Evolutionary conservation across 257 asterid genomes (phyloP), one percentile per base, ranked within the genome.

Genomic region (Galeopsis tetrahit): DNA sequence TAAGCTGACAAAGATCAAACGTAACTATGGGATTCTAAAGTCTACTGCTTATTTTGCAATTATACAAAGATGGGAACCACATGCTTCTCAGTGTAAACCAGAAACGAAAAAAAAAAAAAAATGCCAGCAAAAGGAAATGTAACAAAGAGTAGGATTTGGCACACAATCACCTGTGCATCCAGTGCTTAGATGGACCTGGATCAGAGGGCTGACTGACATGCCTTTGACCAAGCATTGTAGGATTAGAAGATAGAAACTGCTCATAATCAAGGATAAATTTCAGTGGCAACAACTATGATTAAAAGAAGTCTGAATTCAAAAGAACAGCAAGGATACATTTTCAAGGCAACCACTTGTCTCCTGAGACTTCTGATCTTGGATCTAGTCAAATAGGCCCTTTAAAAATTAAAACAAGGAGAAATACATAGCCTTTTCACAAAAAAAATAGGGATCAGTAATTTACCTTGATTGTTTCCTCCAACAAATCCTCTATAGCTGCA

Each of bases 381-480:
- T 91, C 98, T 94, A 73, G 73, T 66, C 72, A 60, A 44, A 75
- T 57, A 81, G 46, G 44, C 75, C 65, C 79, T 76, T 75, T 60
- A 78, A 72, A 78, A 74, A 75, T 75, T 60, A 78, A 72, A 78
- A 74, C n/a, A 80, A 34, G 75, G 52, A 35, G 62, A 68, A 75
- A 65, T 52, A 75, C 65, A 58, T 43, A 70, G 36, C 66, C 13
- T 33, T 73, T 71, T 71, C 46, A 71, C 53, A 48, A 58, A 43
- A 66, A 48, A 73, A 71, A 39, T 52, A 73, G 73, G 69, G 66
- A 75, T 44, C 63, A 33, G 67, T 68, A 39, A 49, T 55, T 73
- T 71, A 94, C 99, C 96, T 89, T 89, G 84, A 88, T 91, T 17
- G 99, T 91, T 80, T 91, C 93, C 86, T 88, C 97, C 77, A 94